Conservation (phyloP, 768 basidiomycete species). For the Hericium coralloides region DNA sequence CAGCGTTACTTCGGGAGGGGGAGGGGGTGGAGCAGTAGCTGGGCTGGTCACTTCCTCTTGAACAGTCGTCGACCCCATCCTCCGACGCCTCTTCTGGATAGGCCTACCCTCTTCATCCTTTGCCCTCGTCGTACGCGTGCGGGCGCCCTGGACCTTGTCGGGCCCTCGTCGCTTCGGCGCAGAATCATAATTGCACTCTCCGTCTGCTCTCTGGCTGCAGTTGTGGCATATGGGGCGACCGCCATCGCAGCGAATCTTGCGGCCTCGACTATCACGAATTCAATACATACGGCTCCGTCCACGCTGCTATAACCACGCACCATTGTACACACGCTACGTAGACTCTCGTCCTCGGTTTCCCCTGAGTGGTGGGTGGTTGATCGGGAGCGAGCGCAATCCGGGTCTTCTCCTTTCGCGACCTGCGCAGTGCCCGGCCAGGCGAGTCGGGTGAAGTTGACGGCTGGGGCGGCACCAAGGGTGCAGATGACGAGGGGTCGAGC, state of each 20-base stretch:
- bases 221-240: constrained; percentile 71
- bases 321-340: constrained; percentile 77
- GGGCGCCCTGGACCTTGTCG: constrained; percentile 71
- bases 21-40: background rate
- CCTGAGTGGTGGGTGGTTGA: constrained; percentile 75
- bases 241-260: constrained; percentile 80
- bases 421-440: background rate
- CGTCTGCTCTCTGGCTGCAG: constrained; percentile 42
- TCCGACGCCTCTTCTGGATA: constrained; percentile 15
- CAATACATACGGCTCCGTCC: background rate
- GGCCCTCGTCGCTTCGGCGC: constrained; percentile 74
- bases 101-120: constrained; percentile 27
- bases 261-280: constrained; percentile 42
- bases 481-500: background rate
- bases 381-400: constrained; percentile 63
- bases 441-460: background rate
- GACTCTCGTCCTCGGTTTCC: constrained; percentile 65
- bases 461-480: background rate
- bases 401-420: constrained; percentile 24
- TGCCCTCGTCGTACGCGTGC: constrained; percentile 45
- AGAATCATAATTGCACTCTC: constrained; percentile 57
- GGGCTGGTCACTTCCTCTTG: background rate
- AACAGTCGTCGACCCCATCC: background rate
- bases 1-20: background rate
- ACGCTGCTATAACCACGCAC: constrained; percentile 27